Base-by-base conservation (phyloP, 169 alveolate genomes). In the Neospora caninum region DNA sequence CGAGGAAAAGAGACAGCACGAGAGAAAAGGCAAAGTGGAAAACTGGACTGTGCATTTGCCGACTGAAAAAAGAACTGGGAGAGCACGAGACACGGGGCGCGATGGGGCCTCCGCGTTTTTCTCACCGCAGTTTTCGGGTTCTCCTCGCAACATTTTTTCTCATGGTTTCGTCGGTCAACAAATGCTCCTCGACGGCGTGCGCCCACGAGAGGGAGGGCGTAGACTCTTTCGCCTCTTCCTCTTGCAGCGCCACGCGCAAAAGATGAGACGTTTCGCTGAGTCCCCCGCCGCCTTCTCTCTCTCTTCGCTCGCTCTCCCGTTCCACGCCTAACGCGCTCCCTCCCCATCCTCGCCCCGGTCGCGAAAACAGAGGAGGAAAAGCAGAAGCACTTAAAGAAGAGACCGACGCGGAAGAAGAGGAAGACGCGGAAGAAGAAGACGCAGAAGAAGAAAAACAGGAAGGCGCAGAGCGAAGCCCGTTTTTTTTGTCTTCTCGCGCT, bases 41-140 rank as follows among this genome's bases (percentile, higher is more conserved):
- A 69, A 18, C 4, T 9, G 39, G 82, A 69, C 34, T 6, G 22
- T 2, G 82, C 4, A 31, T 6, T 6, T 9, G 13, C n/a, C 16
- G 22, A 4, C 16, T 6, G 39, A 69, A 69, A 69, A 18, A 20
- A 69, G 39, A 34, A 69, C 2, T 6, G 39, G 18, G 82, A 69
- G 82, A 69, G 82, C 42, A 69, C 4, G 82, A 69, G 34, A 69
- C 16, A 69, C 6, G 18, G 82, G 18, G 22, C 16, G 7, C 58
- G 58, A 7, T 49, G 22, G 4, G 4, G 58, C 58, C 22, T 49
- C 58, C 13, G 58, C 13, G 58, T 49, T 49, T 29, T 18, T 36
- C 45, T 78, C 31, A 78, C 86, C 86, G 39, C 27, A 78, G 86
- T 78, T 78, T 78, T 25, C 86, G 86, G 4, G 86, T 78, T 78